Base-by-base conservation (phyloP, 2,329 filamentous ascomycete genomes). In the Penicillium glabrum region DNA sequence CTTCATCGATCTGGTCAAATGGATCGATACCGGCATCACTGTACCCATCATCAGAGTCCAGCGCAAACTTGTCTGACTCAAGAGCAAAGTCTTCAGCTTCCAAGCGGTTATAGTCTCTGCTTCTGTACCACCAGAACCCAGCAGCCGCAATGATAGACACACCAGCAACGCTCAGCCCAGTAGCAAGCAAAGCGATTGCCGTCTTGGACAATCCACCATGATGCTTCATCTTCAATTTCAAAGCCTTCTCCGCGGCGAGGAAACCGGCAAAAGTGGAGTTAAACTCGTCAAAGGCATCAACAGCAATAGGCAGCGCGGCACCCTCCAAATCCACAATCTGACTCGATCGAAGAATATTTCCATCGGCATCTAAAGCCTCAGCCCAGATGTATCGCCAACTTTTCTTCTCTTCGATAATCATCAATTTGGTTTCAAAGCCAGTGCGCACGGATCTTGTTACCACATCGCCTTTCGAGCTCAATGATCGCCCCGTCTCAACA, bases 351-450 rank as follows among this genome's bases (percentile, higher is more conserved):
- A 58, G 52, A 9, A 56, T n/a, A 2, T 46, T 31, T 14, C 49
- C 45, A 1, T 50, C 10, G 1, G n/a, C 16, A 44, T 58, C 56
- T 2, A 58, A 2, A 24, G 56, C 56, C 21, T 58, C 52, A 13
- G 53, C 56, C 49, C 56, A 53, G 14, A 58, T 14, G 44, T 52
- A 58, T 33, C 29, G 44, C 45, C 53, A 58, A 3, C 26, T 21
- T 2, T 49, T 55, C 43, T 53, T 19, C 9, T 54, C 33, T 23
- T 41, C 33, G 8, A n/a, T 49, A 35, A 58, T 35, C 26, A 45
- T 31, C n/a, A 58, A 23, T 11, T 53, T 53, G 16, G 56, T 58
- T 33, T 58, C 56, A 31, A 58, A 58, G 9, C 56, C 56, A 23
- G 48, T 55, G 23, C 48, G 41, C 3, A 33, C 21, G 3, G 39